A percentile compares a stretch with the other conserved stretches of the same genome.
These are phyloP conservation scores for Umbelopsis ramanniana DNA, from an alignment of 192 early-diverging fungal genomes.

Conservation along the genomic window DNA sequence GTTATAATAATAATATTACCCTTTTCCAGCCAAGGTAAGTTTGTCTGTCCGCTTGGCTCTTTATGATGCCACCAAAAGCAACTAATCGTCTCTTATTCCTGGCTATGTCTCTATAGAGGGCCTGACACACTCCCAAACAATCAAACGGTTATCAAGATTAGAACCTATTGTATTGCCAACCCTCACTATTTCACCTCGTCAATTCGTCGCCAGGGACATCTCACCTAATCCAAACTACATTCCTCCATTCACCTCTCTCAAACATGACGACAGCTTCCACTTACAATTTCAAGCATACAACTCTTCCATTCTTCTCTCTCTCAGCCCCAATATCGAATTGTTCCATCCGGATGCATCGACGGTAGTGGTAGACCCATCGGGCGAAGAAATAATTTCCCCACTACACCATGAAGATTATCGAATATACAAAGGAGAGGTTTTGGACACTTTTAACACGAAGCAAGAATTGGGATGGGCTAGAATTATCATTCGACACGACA, in stretches of 20 bases:
- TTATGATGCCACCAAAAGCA: neutral
- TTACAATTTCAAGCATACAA: conserved; percentile 63
- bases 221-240: conserved; percentile 26
- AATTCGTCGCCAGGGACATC: conserved; percentile 12
- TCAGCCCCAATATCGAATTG: conserved; percentile 66
- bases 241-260: neutral
- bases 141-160: neutral
- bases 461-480: conserved; percentile 52
- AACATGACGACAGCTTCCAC: conserved; percentile 52
- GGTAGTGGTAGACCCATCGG: conserved; percentile 28
- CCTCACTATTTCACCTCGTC: neutral
- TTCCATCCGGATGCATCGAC: conserved; percentile 60
- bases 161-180: conserved; percentile 2
- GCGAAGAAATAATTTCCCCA: conserved; percentile 42
- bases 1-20: neutral
- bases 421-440: conserved; percentile 49
- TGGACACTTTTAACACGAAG: conserved; percentile 23
- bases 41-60: neutral
- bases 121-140: neutral
- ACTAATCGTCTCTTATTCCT: neutral
- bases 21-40: neutral
- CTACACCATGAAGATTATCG: conserved; percentile 1
- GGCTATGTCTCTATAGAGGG: neutral
- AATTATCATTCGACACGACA: conserved; percentile 43
- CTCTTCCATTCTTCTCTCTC: conserved; percentile 60